Conservation (phyloP, 495 filamentous ascomycete species). For the Xeromyces bisporus region DNA sequence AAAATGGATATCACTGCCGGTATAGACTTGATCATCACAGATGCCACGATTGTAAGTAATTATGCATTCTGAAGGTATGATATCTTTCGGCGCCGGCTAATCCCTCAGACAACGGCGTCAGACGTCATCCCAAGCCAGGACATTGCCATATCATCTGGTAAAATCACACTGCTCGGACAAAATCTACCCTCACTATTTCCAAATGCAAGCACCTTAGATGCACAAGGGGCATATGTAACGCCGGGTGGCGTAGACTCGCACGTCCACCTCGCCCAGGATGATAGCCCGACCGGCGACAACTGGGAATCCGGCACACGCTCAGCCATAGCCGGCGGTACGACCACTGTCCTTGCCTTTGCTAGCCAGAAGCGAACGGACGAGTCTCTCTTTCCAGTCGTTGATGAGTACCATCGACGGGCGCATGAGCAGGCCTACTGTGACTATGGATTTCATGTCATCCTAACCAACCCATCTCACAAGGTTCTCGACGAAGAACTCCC, state of each 20-base stretch:
- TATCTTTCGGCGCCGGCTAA: too few relatives aligned
- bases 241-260: background rate
- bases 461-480: conserved; percentile 30
- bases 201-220: background rate
- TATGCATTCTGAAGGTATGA: too few relatives aligned
- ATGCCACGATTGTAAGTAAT: too few relatives aligned
- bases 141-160: too few relatives aligned
- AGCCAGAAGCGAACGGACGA: conserved; percentile 33
- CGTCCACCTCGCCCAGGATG: conserved; percentile 10
- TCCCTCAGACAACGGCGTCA: too few relatives aligned
- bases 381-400: conserved; percentile 30
- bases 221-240: background rate
- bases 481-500: conserved; percentile 31
- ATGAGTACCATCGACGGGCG: conserved; percentile 30
- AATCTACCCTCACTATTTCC: too few relatives aligned
- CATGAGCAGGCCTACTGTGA: conserved; percentile 35
- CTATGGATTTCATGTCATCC: conserved; percentile 44
- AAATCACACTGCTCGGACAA: too few relatives aligned
- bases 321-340: conserved; percentile 43
- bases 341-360: conserved; percentile 42
- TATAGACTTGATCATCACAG: too few relatives aligned
- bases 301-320: conserved; percentile 34
- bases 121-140: too few relatives aligned
- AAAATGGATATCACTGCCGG: too few relatives aligned
- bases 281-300: conserved; percentile 27